Evolutionary conservation across 495 filamentous ascomycete species (phyloP).

Genomic region (Penicillium bovifimosum): DNA sequence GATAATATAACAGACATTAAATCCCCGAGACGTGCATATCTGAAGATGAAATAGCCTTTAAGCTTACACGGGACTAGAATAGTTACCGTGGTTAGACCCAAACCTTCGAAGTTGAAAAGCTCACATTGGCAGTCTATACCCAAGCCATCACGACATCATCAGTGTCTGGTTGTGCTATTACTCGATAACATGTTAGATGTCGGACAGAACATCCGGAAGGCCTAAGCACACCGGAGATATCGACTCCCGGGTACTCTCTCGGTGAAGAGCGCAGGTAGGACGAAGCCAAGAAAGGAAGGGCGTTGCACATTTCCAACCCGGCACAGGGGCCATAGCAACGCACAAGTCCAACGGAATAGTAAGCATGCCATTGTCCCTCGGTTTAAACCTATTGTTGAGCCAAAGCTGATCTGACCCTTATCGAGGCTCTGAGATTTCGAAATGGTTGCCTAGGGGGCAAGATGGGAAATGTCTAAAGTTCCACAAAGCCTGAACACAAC

Average conservation of each 20-base stretch:
- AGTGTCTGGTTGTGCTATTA: too few species aligned
- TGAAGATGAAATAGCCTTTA: neutral
- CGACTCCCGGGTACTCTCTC: constrained; percentile 4
- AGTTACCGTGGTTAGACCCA: too few species aligned
- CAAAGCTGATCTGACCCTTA: neutral
- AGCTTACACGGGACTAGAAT: neutral
- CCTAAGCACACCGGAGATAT: constrained; percentile 12
- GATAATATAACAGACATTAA: neutral
- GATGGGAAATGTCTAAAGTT: neutral
- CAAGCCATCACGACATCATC: neutral
- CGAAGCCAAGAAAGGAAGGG: constrained; percentile 12
- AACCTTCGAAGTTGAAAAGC: too few species aligned
- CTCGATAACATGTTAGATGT: neutral
- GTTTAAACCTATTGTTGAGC: neutral
- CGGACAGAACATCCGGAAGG: constrained; percentile 1
- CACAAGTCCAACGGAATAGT: neutral
- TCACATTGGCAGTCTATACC: neutral
- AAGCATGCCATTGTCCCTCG: neutral
- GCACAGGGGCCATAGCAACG: constrained; percentile 3
- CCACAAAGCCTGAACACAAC: constrained; percentile 6
- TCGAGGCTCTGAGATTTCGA: neutral
- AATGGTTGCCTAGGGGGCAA: neutral
- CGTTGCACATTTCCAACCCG: constrained; percentile 11
- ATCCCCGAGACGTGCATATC: neutral
- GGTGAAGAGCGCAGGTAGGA: constrained; percentile 15